Evolutionary conservation across 257 asterid genomes (phyloP).

Genomic region (Petrea volubilis): DNA sequence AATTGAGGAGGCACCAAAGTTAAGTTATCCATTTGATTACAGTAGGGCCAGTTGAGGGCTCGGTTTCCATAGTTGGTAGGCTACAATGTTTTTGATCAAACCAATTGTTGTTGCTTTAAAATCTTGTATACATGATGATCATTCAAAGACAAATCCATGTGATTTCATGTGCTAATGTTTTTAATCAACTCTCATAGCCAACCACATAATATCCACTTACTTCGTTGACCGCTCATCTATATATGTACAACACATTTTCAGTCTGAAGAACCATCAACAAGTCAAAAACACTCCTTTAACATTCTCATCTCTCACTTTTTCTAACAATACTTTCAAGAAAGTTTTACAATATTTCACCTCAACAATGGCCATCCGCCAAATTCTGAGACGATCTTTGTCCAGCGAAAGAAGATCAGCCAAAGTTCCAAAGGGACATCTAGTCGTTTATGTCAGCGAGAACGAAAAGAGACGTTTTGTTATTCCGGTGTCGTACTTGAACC

Average conservation of each 20-base stretch:
- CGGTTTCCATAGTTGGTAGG: no score
- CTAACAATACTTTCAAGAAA: no score
- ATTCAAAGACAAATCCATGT: neutral
- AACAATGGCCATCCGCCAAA: neutral
- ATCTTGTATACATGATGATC: no score
- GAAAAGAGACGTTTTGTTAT: slow-evolving; percentile 26
- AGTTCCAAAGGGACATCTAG: slow-evolving; percentile 41
- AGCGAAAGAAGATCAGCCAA: slow-evolving; percentile 5
- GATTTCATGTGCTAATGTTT: neutral
- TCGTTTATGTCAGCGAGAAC: slow-evolving; percentile 26
- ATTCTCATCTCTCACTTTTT: neutral
- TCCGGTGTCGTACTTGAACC: slow-evolving; percentile 33
- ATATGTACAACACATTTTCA: neutral
- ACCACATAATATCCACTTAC: no score
- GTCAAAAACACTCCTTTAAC: neutral
- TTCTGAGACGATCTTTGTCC: neutral
- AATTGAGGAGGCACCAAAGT: neutral
- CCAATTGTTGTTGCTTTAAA: no score
- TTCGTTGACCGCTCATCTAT: neutral
- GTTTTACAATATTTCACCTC: neutral
- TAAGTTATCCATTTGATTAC: no score
- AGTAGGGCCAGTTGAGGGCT: no score
- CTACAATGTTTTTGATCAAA: no score
- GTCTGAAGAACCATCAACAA: neutral
- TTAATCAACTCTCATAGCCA: neutral